These are phyloP conservation scores for Byssothecium circinans DNA, from an alignment of 2,329 filamentous ascomycete genomes.

Conservation along the genomic window DNA sequence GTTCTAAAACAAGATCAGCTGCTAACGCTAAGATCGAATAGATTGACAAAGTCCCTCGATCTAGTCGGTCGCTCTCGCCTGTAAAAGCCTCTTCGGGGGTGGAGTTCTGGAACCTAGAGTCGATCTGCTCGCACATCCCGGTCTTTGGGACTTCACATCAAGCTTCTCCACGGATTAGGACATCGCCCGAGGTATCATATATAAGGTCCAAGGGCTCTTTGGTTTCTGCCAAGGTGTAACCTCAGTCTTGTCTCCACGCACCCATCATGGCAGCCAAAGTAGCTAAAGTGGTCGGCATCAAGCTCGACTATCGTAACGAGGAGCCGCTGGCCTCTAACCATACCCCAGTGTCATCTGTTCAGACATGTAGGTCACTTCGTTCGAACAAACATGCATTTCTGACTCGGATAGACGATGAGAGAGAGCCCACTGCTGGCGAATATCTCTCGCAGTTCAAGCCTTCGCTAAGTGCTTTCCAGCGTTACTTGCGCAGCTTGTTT, in stretches of 20 bases:
- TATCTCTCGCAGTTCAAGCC: slow-evolving; percentile 70
- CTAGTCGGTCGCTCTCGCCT: slow-evolving; percentile 3
- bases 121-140: slow-evolving; percentile 3
- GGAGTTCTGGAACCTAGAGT: slow-evolving; percentile 1
- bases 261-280: slow-evolving; percentile 41
- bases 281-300: slow-evolving; percentile 82
- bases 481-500: slow-evolving; percentile 74
- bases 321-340: slow-evolving; percentile 38
- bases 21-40: slow-evolving; percentile 12
- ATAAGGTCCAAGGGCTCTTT: slow-evolving; percentile 16
- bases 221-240: not conserved
- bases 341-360: slow-evolving; percentile 73
- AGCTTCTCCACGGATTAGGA: slow-evolving; percentile 12
- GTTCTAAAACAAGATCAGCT: not conserved
- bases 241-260: slow-evolving; percentile 1
- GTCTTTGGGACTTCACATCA: slow-evolving; percentile 4
- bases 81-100: slow-evolving; percentile 4
- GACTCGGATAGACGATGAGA: slow-evolving; percentile 75
- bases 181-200: slow-evolving; percentile 8
- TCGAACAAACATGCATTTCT: slow-evolving; percentile 40
- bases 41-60: slow-evolving; percentile 2
- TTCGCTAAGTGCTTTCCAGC: slow-evolving; percentile 52
- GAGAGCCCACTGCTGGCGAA: slow-evolving; percentile 73
- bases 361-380: slow-evolving; percentile 28
- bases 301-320: slow-evolving; percentile 70